Evolutionary conservation across 192 early-diverging fungal genomes (phyloP).

Genomic region (Backusella sp.): DNA sequence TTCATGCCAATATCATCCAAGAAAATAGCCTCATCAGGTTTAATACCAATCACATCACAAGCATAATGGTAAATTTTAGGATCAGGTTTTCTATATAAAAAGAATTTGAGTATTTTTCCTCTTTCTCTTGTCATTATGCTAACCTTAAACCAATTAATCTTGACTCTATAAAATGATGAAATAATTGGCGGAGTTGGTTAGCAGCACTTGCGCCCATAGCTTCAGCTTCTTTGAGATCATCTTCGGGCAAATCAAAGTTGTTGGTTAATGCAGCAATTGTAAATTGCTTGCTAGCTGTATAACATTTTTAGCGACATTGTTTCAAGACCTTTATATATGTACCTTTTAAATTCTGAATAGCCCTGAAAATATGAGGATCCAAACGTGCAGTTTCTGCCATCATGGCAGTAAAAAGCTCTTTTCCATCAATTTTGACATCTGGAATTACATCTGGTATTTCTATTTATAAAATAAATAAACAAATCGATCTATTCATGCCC

Average conservation of each 20-base stretch:
- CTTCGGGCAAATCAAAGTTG: constrained; percentile 61
- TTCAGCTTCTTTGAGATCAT: constrained; percentile 36
- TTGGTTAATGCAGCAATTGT: constrained; percentile 82
- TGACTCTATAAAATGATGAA: constrained; percentile 79
- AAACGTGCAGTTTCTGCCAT: constrained; percentile 54
- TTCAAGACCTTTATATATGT: neutral
- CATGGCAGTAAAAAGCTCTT: constrained; percentile 59
- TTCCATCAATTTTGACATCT: constrained; percentile 49
- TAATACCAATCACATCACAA: constrained; percentile 67
- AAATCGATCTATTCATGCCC: neutral
- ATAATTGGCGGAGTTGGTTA: constrained; percentile 48
- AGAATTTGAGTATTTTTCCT: neutral
- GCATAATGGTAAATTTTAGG: constrained; percentile 68
- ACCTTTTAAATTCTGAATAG: constrained; percentile 49
- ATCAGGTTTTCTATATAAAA: constrained; percentile 73
- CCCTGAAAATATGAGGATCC: constrained; percentile 46
- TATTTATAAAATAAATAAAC: neutral
- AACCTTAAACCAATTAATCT: constrained; percentile 64
- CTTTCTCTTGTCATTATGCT: neutral
- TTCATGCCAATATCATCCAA: constrained; percentile 86
- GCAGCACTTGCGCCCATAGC: constrained; percentile 32
- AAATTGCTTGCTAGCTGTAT: constrained; percentile 46
- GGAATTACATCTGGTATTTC: constrained; percentile 17
- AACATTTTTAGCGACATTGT: neutral
- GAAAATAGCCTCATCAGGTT: constrained; percentile 70